Evolutionary conservation across 1,139 yeast species (phyloP).

Genomic region (Taiozyma onychis): DNA sequence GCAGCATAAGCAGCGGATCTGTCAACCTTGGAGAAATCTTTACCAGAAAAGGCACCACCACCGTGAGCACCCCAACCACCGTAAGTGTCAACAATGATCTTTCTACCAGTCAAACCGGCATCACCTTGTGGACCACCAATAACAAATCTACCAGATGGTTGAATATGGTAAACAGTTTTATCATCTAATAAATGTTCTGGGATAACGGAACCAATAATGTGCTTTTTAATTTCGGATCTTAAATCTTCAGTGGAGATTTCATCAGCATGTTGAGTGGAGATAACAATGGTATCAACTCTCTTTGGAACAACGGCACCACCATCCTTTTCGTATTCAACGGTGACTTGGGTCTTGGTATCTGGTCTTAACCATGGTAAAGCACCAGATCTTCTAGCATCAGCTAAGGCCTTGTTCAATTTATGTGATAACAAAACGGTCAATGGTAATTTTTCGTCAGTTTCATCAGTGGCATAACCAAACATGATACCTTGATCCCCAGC

Average conservation of each 20-base stretch:
- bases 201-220: constrained; percentile 86
- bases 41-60: constrained; percentile 99
- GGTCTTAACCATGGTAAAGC: constrained; percentile 96
- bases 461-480: constrained; percentile 99
- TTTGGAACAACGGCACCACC: constrained; percentile 93
- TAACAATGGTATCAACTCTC: constrained; percentile 96
- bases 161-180: constrained; percentile 95
- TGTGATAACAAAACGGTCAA: constrained; percentile 92
- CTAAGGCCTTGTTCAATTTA: constrained; percentile 94
- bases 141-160: constrained; percentile 99
- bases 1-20: constrained; percentile 99
- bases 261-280: constrained; percentile 97
- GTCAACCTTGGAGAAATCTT: constrained; percentile 99
- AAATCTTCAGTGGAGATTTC: constrained; percentile 90
- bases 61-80: constrained; percentile 99
- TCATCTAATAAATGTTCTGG: constrained; percentile 89
- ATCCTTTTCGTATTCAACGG: constrained; percentile 91
- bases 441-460: constrained; percentile 96
- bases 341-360: constrained; percentile 99
- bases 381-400: constrained; percentile 96
- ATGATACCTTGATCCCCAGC: constrained; percentile 99
- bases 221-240: constrained; percentile 68
- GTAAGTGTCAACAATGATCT: constrained; percentile 98
- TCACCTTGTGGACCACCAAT: constrained; percentile 99
- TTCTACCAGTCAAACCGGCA: constrained; percentile 99